phyloP scores from a whole-genome alignment of 306 rosid genomes.

The Pterocarpus santalinus region DNA sequence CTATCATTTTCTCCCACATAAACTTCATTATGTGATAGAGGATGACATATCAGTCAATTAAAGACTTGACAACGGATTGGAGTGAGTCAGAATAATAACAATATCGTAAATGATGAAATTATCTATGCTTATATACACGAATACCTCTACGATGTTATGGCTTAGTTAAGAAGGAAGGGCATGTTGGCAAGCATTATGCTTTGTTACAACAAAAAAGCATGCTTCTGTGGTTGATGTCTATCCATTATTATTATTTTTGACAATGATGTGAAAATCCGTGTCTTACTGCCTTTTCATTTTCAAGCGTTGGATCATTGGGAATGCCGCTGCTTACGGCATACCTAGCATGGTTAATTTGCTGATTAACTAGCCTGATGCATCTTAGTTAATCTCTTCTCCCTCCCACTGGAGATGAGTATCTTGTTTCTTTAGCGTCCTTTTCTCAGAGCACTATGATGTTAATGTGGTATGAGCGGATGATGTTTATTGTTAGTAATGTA shows the following conservation, averaged over 20 bases:
- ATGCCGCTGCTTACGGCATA: neutral
- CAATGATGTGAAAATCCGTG: neutral
- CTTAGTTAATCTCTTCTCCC: conserved; percentile 8
- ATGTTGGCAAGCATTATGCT: neutral
- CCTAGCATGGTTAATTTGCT: conserved; percentile 15
- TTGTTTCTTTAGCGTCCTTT: neutral
- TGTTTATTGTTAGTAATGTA: too few relatives aligned
- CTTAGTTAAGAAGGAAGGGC: neutral
- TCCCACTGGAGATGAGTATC: neutral
- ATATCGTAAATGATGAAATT: neutral
- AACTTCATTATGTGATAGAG: conserved; percentile 6
- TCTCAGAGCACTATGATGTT: neutral
- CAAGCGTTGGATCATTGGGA: conserved; percentile 4
- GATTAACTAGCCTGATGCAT: conserved; percentile 17
- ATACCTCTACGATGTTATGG: neutral
- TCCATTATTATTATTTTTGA: neutral
- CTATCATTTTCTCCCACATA: neutral
- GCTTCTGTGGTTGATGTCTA: neutral
- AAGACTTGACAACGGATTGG: conserved; percentile 2
- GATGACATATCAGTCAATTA: neutral
- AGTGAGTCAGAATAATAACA: neutral
- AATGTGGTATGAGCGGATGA: too few relatives aligned
- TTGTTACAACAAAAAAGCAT: neutral
- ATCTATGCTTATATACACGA: neutral
- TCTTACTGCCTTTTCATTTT: conserved; percentile 14